Evolutionary conservation across 1,139 yeast genomes (phyloP), one percentile per base, ranked within the genome.

Genomic region (Yamadazyma sp.): DNA sequence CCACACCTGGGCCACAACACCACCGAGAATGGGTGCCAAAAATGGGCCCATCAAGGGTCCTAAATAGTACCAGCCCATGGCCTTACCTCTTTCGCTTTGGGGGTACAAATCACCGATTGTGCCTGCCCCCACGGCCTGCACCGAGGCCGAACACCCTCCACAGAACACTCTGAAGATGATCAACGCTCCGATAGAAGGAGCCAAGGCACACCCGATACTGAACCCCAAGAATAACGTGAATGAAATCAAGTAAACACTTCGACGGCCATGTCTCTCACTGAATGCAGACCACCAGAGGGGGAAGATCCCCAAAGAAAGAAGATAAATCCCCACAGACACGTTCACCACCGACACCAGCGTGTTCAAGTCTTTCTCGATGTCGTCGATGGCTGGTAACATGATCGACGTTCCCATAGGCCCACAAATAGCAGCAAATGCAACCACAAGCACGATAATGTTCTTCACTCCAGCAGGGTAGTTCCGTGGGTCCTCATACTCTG

Each of bases 371-470:
- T 45, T 43, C 4, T 75, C 75, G 31, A 87, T 75, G 43, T 81
- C 77, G 35, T 77, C 76, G 33, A 87, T 77, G 0, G 94, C 94
- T 0, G 96, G 96, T 38, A 86, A 73, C 58, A 87, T 71, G 43
- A 88, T 85, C 1, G 92, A 82, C 1, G 95, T 83, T n/a, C 95
- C 95, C 91, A 88, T 84, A 8, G 96, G 96, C 0, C 95, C 96
- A 37, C 86, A 75, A 56, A 84, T 67, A 2, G 91, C 87, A 4
- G 92, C 89, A 44, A 77, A 66, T 0, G 94, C 91, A 31, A 87
- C 78, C 22, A 85, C 66, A 25, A 76, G 62, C 2, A 86, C 85
- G 38, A 87, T 70, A n/a, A 71, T 40, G 41, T 62, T 55, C 53
- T 87, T 85, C 43, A 72, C 56, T 1, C 47, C 38, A 1, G 48